A percentile compares a stretch with the other conserved stretches of the same genome.
phyloP scores from a whole-genome alignment of 2,329 filamentous ascomycete genomes.

The Pseudogymnoascus sp. region DNA sequence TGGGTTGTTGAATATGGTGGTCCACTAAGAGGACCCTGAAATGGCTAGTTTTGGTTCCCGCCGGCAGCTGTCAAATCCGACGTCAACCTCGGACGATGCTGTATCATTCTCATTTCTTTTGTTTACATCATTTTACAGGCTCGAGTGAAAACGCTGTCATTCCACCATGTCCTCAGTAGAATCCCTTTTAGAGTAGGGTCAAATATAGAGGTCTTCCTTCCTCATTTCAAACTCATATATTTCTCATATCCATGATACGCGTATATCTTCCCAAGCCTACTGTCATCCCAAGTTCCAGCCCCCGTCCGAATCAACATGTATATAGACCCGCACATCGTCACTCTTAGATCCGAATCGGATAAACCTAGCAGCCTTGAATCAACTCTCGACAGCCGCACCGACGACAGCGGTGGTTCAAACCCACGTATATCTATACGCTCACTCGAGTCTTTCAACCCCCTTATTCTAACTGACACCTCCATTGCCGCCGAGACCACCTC shows the following conservation, averaged over 20 bases:
- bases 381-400: neutral
- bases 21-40: neutral
- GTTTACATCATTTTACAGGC: neutral
- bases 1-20: neutral
- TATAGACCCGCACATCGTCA: neutral
- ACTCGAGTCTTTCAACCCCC: neutral
- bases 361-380: neutral
- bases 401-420: neutral
- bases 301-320: neutral
- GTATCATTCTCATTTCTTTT: neutral
- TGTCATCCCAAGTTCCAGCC: no score
- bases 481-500: neutral
- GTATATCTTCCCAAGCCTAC: neutral
- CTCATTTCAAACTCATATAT: neutral
- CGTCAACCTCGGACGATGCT: neutral
- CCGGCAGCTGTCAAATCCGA: neutral
- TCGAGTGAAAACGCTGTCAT: neutral
- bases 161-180: neutral
- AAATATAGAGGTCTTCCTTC: neutral
- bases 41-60: neutral
- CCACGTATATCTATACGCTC: neutral
- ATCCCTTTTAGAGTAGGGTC: neutral
- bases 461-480: neutral
- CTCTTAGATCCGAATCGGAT: neutral
- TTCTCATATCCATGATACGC: neutral